Evolutionary conservation across 2,329 filamentous ascomycete species (phyloP), one percentile per base, ranked within the genome.

Genomic region (Aspergillus proliferans): DNA sequence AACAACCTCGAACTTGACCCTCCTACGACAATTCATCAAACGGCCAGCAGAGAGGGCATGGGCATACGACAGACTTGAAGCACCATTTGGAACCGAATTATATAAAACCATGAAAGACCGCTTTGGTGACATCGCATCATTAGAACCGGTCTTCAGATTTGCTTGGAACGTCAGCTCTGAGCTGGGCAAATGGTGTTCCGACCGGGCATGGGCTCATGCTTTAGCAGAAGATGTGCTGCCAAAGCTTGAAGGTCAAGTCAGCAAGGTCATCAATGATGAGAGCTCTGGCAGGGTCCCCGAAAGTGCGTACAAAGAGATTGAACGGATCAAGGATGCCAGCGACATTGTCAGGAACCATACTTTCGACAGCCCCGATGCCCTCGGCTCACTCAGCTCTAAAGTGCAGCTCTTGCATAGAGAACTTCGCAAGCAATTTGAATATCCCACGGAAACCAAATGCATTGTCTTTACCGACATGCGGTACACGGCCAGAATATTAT

Each of bases 401-500:
- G 84, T 92, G 0, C 67, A 78, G 3, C 58, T 76, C 4, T 77
- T 97, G 0, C 65, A 82, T 19, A 62, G 73, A 2, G 81, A 83
- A 48, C 73, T 97, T 1, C 63, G 68, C 3, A 67, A 80, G 6
- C 78, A 85, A 45, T 96, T 90, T 59, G 70, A 78, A 28, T 67
- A 75, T 2, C 69, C 74, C 2, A 76, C 75, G 1, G 75, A 82
- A 6, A 74, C 78, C 24, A 83, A 84, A 52, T 95, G 89, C 61
- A 95, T 98, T 48, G 81, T 97, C 0, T 97, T 98, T 66, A 89
- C 95, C 0, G 78, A 88, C 52, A 79, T 86, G 63, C 78, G 90
- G 38, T 82, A 86, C 54, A 92, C 89, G 0, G 92, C 91, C 1
- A 79, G 82, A 15, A 68, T 94, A 14, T 72, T 98, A 1, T 73